Base-by-base conservation (phyloP, 495 filamentous ascomycete genomes). In the Immersiella caudata region DNA sequence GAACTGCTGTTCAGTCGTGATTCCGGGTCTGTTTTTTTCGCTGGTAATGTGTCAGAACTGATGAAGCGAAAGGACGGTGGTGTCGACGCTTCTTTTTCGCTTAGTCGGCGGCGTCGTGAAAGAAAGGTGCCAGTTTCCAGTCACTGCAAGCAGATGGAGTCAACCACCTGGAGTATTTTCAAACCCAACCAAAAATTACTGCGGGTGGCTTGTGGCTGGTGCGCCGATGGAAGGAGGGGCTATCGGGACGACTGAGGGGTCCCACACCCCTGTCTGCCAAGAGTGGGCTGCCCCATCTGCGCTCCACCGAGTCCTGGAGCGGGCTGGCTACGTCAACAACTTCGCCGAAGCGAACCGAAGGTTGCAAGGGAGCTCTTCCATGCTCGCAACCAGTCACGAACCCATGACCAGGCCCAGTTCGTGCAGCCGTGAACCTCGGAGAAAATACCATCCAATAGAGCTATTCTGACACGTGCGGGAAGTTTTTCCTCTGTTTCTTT, bases 161-260 rank as follows among this genome's bases (percentile, higher is more conserved):
- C 69, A 73, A 66, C 46, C 20, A n/a, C 29, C 51, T 54, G 73
- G 72, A 75, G 66, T 68, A 67, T 76, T 76, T 74, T 72, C 66
- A 54, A 51, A 59, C 55, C 65, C 66, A 59, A 65, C 64, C 68
- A 71, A 68, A 77, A 75, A 71, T 77, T 70, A 62, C 62, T 29
- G 70, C 70, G 63, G 69, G 70, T 70, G 71, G 72, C 70, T 70
- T 74, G 72, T 69, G 70, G 73, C 70, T 75, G 68, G 71, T 71
- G 66, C 64, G 62, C 16, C 22, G 62, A 24, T 54, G 49, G 46
- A 64, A 51, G 62, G 62, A 35, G 56, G 25, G 6, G 50, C 46
- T 12, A 35, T n/a, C 58, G 18, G n/a, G 20, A 62, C 60, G 20
- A 62, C 60, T 29, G 24, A 18, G 40, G 33, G 60, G 29, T 25